Evolutionary conservation across 768 basidiomycete species (phyloP).

Genomic region (Psilocybe cyanescens): DNA sequence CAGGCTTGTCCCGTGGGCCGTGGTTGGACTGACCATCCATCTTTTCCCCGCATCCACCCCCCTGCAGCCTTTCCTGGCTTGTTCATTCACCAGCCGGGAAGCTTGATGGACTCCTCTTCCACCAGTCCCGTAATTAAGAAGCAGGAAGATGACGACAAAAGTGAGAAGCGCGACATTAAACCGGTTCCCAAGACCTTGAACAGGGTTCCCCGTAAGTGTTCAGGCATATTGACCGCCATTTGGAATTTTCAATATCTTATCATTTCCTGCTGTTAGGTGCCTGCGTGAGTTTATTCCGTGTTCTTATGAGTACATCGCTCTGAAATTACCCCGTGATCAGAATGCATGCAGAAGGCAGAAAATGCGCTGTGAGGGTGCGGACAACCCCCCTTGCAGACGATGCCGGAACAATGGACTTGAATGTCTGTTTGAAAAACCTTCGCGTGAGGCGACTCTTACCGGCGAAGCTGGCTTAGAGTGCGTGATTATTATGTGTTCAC

Average conservation of each 20-base stretch:
- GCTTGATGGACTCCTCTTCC: slow-evolving; percentile 40
- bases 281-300: slow-evolving; percentile 57
- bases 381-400: slow-evolving; percentile 94
- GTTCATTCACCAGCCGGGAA: slow-evolving; percentile 21
- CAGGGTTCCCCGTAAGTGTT: slow-evolving; percentile 79
- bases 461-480: slow-evolving; percentile 91
- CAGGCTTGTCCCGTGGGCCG: slow-evolving; percentile 7
- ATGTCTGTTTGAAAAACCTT: slow-evolving; percentile 95
- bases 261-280: slow-evolving; percentile 55
- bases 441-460: slow-evolving; percentile 82
- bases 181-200: slow-evolving; percentile 80
- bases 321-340: slow-evolving; percentile 42
- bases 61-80: slow-evolving; percentile 25
- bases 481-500: slow-evolving; percentile 32
- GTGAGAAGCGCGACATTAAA: slow-evolving; percentile 70
- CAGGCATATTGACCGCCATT: slow-evolving; percentile 7
- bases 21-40: slow-evolving; percentile 25
- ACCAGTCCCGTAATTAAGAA: slow-evolving; percentile 51
- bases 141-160: slow-evolving; percentile 60
- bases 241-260: background rate
- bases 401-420: slow-evolving; percentile 90
- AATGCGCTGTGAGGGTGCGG: slow-evolving; percentile 96
- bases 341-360: slow-evolving; percentile 97
- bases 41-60: slow-evolving; percentile 36
- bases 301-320: background rate